Conservation (phyloP, 768 basidiomycete genomes). For the Pleurotus eryngii region DNA sequence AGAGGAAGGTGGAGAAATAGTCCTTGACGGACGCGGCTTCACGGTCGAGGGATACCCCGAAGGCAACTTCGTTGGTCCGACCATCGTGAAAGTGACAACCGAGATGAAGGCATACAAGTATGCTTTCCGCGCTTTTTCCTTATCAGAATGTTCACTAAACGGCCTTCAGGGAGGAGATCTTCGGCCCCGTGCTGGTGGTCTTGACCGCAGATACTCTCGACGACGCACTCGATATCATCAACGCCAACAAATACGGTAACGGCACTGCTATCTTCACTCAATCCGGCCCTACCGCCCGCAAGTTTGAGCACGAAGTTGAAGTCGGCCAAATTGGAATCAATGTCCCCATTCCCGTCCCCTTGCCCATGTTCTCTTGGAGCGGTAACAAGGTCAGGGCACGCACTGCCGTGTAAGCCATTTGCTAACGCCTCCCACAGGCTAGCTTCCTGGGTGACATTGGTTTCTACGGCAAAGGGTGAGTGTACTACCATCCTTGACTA, state of each 20-base stretch:
- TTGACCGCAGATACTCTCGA: conserved; percentile 81
- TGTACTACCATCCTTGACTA: neutral
- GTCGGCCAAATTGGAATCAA: conserved; percentile 94
- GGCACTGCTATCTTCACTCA: conserved; percentile 96
- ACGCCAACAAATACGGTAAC: conserved; percentile 88
- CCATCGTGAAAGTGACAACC: conserved; percentile 79
- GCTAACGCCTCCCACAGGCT: conserved; percentile 31
- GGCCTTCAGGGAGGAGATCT: conserved; percentile 79
- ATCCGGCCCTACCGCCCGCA: conserved; percentile 90
- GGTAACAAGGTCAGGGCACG: conserved; percentile 69
- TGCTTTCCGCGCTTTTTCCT: conserved; percentile 17
- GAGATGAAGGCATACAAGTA: conserved; percentile 87
- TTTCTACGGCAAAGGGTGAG: conserved; percentile 86
- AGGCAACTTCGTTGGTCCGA: conserved; percentile 95
- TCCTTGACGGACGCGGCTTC: conserved; percentile 79
- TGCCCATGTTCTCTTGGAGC: conserved; percentile 94
- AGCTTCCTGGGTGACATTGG: conserved; percentile 83
- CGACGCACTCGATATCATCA: conserved; percentile 87
- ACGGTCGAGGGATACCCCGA: conserved; percentile 70
- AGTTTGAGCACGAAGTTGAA: conserved; percentile 85
- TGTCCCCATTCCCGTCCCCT: conserved; percentile 87
- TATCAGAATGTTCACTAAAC: conserved; percentile 1
- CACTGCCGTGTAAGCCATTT: neutral
- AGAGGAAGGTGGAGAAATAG: conserved; percentile 80
- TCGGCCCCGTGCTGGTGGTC: conserved; percentile 85